Evolutionary conservation across 169 alveolate species (phyloP), one percentile per base, ranked within the genome.

Genomic region (Cryptosporidium felis): DNA sequence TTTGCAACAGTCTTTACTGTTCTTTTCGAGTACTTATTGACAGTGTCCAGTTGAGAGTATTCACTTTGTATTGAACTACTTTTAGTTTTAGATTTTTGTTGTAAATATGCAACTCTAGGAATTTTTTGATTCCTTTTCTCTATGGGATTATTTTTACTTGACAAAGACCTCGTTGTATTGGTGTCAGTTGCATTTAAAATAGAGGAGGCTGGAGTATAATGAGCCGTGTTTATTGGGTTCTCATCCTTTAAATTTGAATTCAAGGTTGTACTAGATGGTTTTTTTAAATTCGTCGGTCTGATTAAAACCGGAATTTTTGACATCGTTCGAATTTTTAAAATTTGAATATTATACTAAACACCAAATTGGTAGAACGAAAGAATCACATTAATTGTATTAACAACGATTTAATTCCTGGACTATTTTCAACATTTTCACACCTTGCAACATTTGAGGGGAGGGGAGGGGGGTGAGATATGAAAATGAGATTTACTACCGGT

Each of bases 81-180:
- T 9, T 26, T 56, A 30, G 14, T 28, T 12, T 26, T 21, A 30
- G 34, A 1, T 26, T 23, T 56, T 5, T 10, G 45, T 56, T 38
- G 32, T 28, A 56, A 56, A 56, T 56, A 56, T 23, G 85, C 85
- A 32, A 74, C 85, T 45, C 85, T 74, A 26, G 85, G 85, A 32
- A 56, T 28, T 6, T 56, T 18, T 0, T 16, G 23, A 28, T 1
- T 3, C 47, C 18, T 58, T 58, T 58, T 58, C 46, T 0, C 41
- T 14, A 28, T 5, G n/a, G 2, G 32, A 21, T 62, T 62, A 36
- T 56, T 56, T 9, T 56, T 42, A 56, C 32, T 56, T 28, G 26
- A 28, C 32, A 10, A 56, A 23, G 5, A 21, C 34, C 32, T 56
- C 34, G 14, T 26, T 23, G n/a, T n/a, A 56, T 56, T 56, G 10